Evolutionary conservation across 148 eudicot species (phyloP).

Genomic region (Camellia lanceoleosa): DNA sequence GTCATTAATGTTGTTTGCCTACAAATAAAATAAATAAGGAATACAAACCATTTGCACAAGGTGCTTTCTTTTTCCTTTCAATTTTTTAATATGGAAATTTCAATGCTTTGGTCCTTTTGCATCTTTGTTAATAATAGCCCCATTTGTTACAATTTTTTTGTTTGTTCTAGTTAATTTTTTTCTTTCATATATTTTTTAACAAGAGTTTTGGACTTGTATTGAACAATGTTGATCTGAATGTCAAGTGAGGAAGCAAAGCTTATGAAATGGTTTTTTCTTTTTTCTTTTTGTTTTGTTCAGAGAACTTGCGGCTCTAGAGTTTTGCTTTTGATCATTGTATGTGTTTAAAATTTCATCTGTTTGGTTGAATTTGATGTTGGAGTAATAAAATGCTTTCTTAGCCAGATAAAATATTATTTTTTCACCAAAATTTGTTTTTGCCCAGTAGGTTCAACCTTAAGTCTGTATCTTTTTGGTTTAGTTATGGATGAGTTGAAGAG

Average conservation of each 20-base stretch:
- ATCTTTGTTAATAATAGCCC: background rate
- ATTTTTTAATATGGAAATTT: background rate
- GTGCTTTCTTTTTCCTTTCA: background rate
- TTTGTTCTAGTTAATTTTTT: background rate
- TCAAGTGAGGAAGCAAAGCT: background rate
- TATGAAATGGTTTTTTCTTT: background rate
- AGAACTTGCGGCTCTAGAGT: background rate
- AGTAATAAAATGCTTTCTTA: background rate
- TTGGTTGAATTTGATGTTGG: background rate
- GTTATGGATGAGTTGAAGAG: no score
- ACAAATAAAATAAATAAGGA: no score
- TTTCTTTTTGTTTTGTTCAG: background rate
- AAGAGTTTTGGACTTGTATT: background rate
- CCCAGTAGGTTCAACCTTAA: background rate
- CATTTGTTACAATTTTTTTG: background rate
- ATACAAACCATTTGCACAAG: background rate
- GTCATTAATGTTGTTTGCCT: background rate
- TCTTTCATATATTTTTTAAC: background rate
- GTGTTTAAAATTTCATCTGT: background rate
- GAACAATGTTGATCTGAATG: background rate
- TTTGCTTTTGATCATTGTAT: background rate
- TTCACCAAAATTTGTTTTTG: background rate
- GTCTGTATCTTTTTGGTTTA: no score
- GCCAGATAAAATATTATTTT: background rate
- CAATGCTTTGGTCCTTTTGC: background rate